Base-by-base conservation (phyloP, 2,329 filamentous ascomycete species). In the Aureobasidium leucospermi region DNA sequence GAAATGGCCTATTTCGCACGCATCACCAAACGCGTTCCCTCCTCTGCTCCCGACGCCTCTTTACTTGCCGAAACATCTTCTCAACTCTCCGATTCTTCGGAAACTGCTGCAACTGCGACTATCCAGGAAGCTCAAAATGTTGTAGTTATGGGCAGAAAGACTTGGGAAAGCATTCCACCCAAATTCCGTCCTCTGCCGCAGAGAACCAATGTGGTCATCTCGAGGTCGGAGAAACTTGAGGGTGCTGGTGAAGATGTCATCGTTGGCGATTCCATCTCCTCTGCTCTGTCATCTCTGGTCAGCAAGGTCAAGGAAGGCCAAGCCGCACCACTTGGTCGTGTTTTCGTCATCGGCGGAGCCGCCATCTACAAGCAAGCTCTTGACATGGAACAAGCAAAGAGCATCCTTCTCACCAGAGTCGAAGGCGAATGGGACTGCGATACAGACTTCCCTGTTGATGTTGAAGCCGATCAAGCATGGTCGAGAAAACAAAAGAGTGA, bases 141-240 rank as follows among this genome's bases (percentile, higher is more conserved):
- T 16, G 89, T 97, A 55, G 87, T 99, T 66, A 99, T 99, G 94
- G 94, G 94, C 62, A 88, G 94, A 69, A 96, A 95, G 75, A 99
- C 94, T 0, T 99, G 93, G 87, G 90, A 96, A 56, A 90, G 86
- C 64, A 93, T 99, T 62, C 93, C 94, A 2, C 70, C 78, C 6
- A 81, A 79, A 55, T 91, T 94, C 71, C 82, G 91, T 2, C 94
- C 94, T 16, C 79, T 99, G 36, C 86, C 84, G 62, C 87, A 85
- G 63, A 80, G 94, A 9, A 78, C 91, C 53, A 97, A 96, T 73
- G 83, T 96, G 42, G 83, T 97, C 64, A 79, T 99, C 65, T 88
- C 85, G 62, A 79, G 86, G 43, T 66, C 65, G 38, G 53, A 61
- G 49, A 58, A 62, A 11, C 57, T 71, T 2, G 61, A 64, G 7